Percentiles rank a stretch among this genome's conserved stretches.
phyloP scores from a whole-genome alignment of 768 basidiomycete genomes.

The Russula foetens region DNA sequence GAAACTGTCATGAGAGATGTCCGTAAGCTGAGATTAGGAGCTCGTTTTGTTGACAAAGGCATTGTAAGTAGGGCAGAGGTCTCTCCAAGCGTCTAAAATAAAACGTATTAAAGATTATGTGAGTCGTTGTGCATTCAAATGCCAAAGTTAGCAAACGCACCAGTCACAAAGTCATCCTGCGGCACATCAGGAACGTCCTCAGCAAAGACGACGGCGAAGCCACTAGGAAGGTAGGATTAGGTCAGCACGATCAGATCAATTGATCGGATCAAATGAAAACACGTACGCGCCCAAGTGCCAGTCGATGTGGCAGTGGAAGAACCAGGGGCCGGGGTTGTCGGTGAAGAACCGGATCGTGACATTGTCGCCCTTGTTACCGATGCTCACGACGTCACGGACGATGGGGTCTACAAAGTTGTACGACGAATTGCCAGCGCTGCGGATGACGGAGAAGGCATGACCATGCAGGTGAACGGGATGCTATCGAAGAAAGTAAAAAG shows the following conservation, averaged over 20 bases:
- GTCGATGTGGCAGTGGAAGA: conserved; percentile 28
- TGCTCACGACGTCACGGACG: conserved; percentile 20
- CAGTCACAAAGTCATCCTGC: not conserved
- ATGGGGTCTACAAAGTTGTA: conserved; percentile 19
- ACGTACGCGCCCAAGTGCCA: conserved; percentile 33
- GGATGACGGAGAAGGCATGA: conserved; percentile 7
- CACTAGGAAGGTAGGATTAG: not conserved
- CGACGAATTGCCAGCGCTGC: conserved; percentile 7
- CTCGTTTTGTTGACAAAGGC: not conserved
- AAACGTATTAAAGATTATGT: not conserved
- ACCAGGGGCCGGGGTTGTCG: conserved; percentile 26
- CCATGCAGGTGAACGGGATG: conserved; percentile 19
- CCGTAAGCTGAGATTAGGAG: not conserved
- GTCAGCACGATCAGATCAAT: conserved; percentile 15
- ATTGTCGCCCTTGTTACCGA: conserved; percentile 8
- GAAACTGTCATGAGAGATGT: not conserved
- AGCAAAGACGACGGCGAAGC: conserved; percentile 15
- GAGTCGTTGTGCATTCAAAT: too few relatives aligned
- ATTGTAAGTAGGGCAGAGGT: conserved; percentile 10
- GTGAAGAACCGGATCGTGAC: conserved; percentile 26
- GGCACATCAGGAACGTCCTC: conserved; percentile 12
- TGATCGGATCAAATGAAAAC: conserved; percentile 60
- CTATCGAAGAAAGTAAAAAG: not conserved
- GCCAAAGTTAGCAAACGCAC: not conserved
- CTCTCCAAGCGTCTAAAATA: not conserved